These are phyloP conservation scores for Aurantiochytrium sp. DNA, from an alignment of 108 stramenopile species.

Conservation along the genomic window DNA sequence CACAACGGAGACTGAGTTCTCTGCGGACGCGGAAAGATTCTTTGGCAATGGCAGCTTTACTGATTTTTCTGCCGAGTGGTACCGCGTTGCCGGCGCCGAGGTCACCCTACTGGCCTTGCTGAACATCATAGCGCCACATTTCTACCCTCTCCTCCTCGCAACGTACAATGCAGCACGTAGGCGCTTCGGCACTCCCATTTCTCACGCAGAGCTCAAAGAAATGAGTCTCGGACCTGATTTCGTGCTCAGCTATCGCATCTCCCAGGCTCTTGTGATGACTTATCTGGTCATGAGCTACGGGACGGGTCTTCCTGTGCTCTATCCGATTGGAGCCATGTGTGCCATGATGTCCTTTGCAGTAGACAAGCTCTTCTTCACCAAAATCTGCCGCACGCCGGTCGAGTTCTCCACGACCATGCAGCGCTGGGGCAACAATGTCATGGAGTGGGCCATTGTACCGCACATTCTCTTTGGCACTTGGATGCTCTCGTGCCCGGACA, in stretches of 20 bases:
- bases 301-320: neutral
- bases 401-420: neutral
- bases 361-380: conserved; percentile 7
- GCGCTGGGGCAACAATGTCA: neutral
- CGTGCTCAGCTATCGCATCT: neutral
- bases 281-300: neutral
- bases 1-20: neutral
- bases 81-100: neutral
- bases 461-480: neutral
- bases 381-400: neutral
- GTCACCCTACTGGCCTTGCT: neutral
- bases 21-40: neutral
- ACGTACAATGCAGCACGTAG: neutral
- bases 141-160: neutral
- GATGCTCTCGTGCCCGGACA: neutral
- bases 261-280: neutral
- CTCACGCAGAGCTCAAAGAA: neutral
- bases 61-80: neutral
- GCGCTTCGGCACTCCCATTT: neutral
- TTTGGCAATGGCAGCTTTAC: neutral
- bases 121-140: neutral
- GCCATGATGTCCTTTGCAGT: neutral
- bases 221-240: neutral
- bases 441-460: neutral
- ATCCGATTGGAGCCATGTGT: neutral